Percentiles rank a stretch among this genome's conserved stretches.
Evolutionary conservation across 805 yeast genomes (phyloP).

Genomic region (Metschnikowia koreensis): DNA sequence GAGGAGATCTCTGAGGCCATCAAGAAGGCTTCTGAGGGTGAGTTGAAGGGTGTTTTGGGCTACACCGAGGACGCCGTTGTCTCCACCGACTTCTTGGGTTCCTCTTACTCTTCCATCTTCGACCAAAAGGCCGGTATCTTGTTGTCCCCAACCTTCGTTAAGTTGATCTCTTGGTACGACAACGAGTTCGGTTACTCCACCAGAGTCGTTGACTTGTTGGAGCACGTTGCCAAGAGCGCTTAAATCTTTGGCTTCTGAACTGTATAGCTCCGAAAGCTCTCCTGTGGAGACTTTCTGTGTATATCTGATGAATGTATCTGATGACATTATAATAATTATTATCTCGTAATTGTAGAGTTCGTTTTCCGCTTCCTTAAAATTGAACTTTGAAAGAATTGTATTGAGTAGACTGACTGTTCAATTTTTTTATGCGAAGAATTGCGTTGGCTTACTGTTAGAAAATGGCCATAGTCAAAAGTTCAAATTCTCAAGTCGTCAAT

Average conservation of each 20-base stretch:
- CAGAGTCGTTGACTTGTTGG: constrained; percentile 89
- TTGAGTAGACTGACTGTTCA: no score
- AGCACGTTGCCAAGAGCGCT: constrained; percentile 63
- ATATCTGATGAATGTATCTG: background rate
- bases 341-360: background rate
- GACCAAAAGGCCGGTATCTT: constrained; percentile 90
- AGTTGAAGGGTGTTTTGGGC: constrained; percentile 78
- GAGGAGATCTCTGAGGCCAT: constrained; percentile 77
- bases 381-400: no score
- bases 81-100: constrained; percentile 84
- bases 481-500: no score
- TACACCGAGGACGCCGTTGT: constrained; percentile 93
- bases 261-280: constrained; percentile 9
- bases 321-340: background rate
- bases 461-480: no score
- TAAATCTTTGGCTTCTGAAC: constrained; percentile 6
- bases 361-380: no score
- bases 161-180: constrained; percentile 93
- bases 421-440: no score
- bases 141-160: constrained; percentile 84
- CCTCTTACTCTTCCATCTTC: constrained; percentile 81
- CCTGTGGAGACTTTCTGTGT: background rate
- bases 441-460: no score
- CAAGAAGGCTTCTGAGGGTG: constrained; percentile 74
- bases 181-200: constrained; percentile 95